Evolutionary conservation across 371 early-diverging fungal genomes (phyloP).

Genomic region (Rhizomucor miehei): DNA sequence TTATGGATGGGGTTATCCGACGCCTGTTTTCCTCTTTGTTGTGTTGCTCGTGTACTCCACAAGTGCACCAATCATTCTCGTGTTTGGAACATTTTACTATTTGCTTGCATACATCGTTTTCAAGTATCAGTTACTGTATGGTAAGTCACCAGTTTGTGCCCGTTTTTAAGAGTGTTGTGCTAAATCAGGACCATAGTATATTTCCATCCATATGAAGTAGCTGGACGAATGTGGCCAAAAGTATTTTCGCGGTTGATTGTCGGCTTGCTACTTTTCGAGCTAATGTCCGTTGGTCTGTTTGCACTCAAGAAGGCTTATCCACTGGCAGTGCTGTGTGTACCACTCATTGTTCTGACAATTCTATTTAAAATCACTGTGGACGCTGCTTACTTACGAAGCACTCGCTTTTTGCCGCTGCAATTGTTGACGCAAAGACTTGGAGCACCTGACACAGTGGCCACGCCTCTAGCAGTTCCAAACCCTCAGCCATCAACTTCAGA

Average conservation of each 20-base stretch:
- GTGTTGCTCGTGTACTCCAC: constrained; percentile 78
- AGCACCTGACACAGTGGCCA: constrained; percentile 18
- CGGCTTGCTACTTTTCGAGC: constrained; percentile 75
- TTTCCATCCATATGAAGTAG: constrained; percentile 78
- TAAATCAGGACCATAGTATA: constrained; percentile 44
- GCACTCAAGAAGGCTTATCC: constrained; percentile 56
- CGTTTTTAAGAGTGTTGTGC: too few species aligned
- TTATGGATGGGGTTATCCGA: constrained; percentile 68
- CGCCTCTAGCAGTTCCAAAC: constrained; percentile 1
- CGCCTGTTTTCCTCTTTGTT: constrained; percentile 72
- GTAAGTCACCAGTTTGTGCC: constrained; percentile 16
- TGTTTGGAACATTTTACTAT: constrained; percentile 76
- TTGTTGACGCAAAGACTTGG: constrained; percentile 43
- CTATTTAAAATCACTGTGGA: constrained; percentile 57
- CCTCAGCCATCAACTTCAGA: constrained; percentile 10
- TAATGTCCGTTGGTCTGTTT: constrained; percentile 74
- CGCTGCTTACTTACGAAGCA: constrained; percentile 51
- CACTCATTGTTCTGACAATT: constrained; percentile 50
- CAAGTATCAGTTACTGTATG: constrained; percentile 74
- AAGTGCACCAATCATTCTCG: constrained; percentile 75
- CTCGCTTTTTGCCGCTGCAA: constrained; percentile 48
- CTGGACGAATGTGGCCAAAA: constrained; percentile 74
- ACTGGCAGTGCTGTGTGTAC: constrained; percentile 42
- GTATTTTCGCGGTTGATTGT: constrained; percentile 70
- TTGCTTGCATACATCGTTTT: constrained; percentile 69